Conservation (phyloP, 164 flowering plant genomes). For the Dillenia suffruticosa region DNA sequence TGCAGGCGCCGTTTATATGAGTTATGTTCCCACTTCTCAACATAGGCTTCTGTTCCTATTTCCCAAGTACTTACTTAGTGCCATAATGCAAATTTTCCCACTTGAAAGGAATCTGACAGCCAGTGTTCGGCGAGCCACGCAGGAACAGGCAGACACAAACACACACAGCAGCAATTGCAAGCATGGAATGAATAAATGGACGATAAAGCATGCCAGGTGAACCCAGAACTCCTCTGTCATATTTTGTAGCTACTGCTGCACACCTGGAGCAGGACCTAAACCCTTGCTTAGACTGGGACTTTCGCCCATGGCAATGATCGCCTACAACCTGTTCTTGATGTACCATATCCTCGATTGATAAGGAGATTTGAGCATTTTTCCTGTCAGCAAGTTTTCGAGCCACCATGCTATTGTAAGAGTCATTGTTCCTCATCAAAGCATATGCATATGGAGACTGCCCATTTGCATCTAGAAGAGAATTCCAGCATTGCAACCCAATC, state of each 20-base stretch:
- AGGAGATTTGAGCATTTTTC: slow-evolving; percentile 47
- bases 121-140: slow-evolving; percentile 52
- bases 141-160: slow-evolving; percentile 81
- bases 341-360: slow-evolving; percentile 37
- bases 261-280: slow-evolving; percentile 50
- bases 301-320: slow-evolving; percentile 13
- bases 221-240: slow-evolving; percentile 28
- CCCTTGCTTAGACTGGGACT: slow-evolving; percentile 8
- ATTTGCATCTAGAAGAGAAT: slow-evolving; percentile 52
- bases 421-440: slow-evolving; percentile 61
- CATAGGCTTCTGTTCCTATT: background rate
- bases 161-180: slow-evolving; percentile 83
- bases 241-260: slow-evolving; percentile 27
- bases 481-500: slow-evolving; percentile 83
- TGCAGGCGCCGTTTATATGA: background rate
- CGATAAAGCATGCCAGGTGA: slow-evolving; percentile 62
- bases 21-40: background rate
- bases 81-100: slow-evolving; percentile 73
- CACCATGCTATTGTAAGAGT: slow-evolving; percentile 67
- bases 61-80: slow-evolving; percentile 17
- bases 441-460: slow-evolving; percentile 73
- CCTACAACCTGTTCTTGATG: slow-evolving; percentile 20
- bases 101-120: slow-evolving; percentile 47
- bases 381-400: slow-evolving; percentile 57
- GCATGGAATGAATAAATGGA: slow-evolving; percentile 75